Evolutionary conservation across 176 grass and related monocot species (phyloP).

Genomic region (Bonia amplexicaulis): DNA sequence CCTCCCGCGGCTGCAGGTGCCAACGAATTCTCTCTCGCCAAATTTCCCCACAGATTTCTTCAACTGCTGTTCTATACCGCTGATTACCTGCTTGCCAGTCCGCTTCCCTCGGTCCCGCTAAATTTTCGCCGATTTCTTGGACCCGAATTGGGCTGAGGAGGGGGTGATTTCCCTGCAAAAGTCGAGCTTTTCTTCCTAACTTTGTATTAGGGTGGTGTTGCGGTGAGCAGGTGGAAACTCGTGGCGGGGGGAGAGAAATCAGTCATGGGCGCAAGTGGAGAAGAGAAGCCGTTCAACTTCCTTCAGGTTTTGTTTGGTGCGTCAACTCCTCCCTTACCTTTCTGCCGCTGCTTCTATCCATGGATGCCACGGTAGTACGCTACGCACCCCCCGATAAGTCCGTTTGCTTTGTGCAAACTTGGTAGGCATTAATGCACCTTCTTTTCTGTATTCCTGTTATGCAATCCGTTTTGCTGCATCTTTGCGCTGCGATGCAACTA

Average conservation of each 20-base stretch:
- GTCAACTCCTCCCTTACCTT: not conserved
- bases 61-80: not conserved
- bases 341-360: not conserved
- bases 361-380: not conserved
- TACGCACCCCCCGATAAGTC: too few species aligned
- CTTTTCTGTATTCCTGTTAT: too few species aligned
- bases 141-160: not conserved
- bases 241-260: not conserved
- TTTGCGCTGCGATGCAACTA: too few species aligned
- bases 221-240: not conserved
- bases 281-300: slow-evolving; percentile 50
- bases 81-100: too few species aligned
- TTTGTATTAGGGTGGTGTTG: not conserved
- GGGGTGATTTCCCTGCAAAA: not conserved
- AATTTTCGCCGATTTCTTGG: not conserved
- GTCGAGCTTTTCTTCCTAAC: not conserved
- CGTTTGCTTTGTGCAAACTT: too few species aligned
- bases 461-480: too few species aligned
- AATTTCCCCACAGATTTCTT: not conserved
- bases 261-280: slow-evolving; percentile 30
- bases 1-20: too few species aligned
- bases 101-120: not conserved
- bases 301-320: slow-evolving; percentile 40
- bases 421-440: too few species aligned
- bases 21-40: too few species aligned